phyloP scores from a whole-genome alignment of 2,329 filamentous ascomycete species.

The Arthrocladium fulminans region DNA sequence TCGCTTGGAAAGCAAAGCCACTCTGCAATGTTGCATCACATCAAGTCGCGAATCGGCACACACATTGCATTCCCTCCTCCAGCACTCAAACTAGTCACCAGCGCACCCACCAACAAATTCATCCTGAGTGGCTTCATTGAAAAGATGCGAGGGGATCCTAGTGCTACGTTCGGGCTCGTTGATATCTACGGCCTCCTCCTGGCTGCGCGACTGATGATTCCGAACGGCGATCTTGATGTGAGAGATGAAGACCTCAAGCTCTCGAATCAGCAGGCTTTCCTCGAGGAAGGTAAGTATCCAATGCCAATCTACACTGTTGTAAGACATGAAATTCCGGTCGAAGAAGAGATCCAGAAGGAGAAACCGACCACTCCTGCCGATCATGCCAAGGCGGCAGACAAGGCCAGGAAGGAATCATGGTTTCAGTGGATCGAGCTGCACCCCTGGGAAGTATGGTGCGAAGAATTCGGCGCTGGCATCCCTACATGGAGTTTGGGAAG shows the following conservation, averaged over 20 bases:
- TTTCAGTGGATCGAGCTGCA: constrained; percentile 98
- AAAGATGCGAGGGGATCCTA: constrained; percentile 73
- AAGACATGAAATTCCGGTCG: constrained; percentile 79
- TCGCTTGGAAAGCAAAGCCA: constrained; percentile 64
- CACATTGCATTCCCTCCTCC: constrained; percentile 90
- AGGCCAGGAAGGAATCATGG: constrained; percentile 61
- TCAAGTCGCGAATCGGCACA: constrained; percentile 73
- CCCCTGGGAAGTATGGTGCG: constrained; percentile 90
- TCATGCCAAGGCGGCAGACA: constrained; percentile 34
- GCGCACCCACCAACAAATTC: constrained; percentile 86
- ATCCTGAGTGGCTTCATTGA: constrained; percentile 82
- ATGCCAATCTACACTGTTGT: constrained; percentile 94
- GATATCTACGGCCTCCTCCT: constrained; percentile 86
- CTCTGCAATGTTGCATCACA: constrained; percentile 64
- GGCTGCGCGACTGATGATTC: constrained; percentile 74
- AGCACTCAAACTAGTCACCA: constrained; percentile 71
- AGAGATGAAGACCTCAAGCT: constrained; percentile 76
- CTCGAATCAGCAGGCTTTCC: constrained; percentile 70
- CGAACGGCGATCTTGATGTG: constrained; percentile 70
- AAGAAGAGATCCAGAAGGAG: constrained; percentile 36
- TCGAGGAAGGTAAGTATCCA: constrained; percentile 70
- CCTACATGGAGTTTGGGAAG: constrained; percentile 90
- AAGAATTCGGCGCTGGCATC: constrained; percentile 84
- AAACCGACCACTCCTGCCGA: constrained; percentile 25
- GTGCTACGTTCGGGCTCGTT: constrained; percentile 78